Evolutionary conservation across 257 asterid species (phyloP).

Genomic region (Mentha longifolia): DNA sequence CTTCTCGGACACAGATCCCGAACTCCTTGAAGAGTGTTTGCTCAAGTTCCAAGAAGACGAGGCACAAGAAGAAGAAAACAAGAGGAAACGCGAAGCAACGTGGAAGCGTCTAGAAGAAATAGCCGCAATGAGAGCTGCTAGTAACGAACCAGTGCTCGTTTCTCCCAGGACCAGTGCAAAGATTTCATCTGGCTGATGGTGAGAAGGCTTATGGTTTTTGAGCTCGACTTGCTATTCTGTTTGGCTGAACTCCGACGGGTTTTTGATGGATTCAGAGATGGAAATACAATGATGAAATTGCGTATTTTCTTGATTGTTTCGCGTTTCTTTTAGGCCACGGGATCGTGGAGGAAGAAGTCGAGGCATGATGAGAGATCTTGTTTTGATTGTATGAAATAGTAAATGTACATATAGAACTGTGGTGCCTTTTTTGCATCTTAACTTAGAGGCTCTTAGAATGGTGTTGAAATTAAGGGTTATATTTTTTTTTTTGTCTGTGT

Average conservation of each 20-base stretch:
- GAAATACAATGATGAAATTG: not conserved
- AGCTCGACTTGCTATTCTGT: slow-evolving; percentile 14
- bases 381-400: slow-evolving; percentile 34
- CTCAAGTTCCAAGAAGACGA: slow-evolving; percentile 76
- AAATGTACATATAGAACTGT: slow-evolving; percentile 47
- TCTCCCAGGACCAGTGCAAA: slow-evolving; percentile 40
- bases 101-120: slow-evolving; percentile 83
- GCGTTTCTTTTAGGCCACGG: slow-evolving; percentile 5
- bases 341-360: not conserved
- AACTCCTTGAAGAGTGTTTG: slow-evolving; percentile 77
- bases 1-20: slow-evolving; percentile 71
- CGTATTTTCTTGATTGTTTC: slow-evolving; percentile 19
- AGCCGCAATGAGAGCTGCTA: slow-evolving; percentile 60
- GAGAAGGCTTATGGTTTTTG: slow-evolving; percentile 6
- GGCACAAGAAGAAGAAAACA: slow-evolving; percentile 55
- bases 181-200: slow-evolving; percentile 41
- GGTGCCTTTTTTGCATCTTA: slow-evolving; percentile 31
- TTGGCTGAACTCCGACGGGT: slow-evolving; percentile 18
- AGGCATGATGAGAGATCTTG: slow-evolving; percentile 23
- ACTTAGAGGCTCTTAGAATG: slow-evolving; percentile 32
- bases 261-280: no score
- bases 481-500: slow-evolving; percentile 20
- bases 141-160: slow-evolving; percentile 62
- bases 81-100: slow-evolving; percentile 60
- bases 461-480: slow-evolving; percentile 30